These are phyloP conservation scores for Lathyrus oleraceus DNA, from an alignment of 306 rosid genomes.

Conservation along the genomic window DNA sequence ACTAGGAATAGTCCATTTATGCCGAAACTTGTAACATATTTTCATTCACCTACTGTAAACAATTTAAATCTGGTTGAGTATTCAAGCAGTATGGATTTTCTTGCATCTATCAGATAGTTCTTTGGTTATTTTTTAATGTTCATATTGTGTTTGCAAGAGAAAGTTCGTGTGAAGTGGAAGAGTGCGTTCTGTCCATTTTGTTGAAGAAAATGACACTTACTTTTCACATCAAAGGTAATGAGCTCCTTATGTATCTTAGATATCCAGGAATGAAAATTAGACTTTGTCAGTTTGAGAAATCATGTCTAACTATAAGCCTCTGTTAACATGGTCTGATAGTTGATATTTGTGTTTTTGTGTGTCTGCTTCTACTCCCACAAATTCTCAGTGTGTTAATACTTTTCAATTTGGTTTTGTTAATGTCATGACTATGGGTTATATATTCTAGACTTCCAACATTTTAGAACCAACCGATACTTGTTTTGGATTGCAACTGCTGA, in stretches of 20 bases:
- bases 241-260: slow-evolving; percentile 59
- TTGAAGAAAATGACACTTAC: slow-evolving; percentile 79
- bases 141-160: slow-evolving; percentile 97
- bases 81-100: slow-evolving; percentile 48
- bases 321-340: slow-evolving; percentile 2
- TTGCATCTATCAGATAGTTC: slow-evolving; percentile 43
- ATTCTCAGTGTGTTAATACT: not conserved
- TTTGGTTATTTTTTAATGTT: slow-evolving; percentile 61
- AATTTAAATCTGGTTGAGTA: slow-evolving; percentile 54
- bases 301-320: slow-evolving; percentile 19
- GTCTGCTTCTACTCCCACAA: not conserved
- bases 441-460: not conserved
- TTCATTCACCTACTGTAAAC: slow-evolving; percentile 70
- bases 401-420: slow-evolving; percentile 7
- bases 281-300: slow-evolving; percentile 38
- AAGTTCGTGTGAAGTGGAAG: slow-evolving; percentile 93
- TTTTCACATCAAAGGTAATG: slow-evolving; percentile 63
- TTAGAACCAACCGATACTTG: not conserved
- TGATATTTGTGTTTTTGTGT: slow-evolving; percentile 19
- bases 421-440: not conserved
- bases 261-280: slow-evolving; percentile 50
- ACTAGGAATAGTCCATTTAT: slow-evolving; percentile 55
- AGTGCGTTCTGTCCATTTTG: slow-evolving; percentile 71
- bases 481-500: not conserved
- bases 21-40: slow-evolving; percentile 84